Evolutionary conservation across 208 protist species (phyloP).

Genomic region (Giardia duodenalis): DNA sequence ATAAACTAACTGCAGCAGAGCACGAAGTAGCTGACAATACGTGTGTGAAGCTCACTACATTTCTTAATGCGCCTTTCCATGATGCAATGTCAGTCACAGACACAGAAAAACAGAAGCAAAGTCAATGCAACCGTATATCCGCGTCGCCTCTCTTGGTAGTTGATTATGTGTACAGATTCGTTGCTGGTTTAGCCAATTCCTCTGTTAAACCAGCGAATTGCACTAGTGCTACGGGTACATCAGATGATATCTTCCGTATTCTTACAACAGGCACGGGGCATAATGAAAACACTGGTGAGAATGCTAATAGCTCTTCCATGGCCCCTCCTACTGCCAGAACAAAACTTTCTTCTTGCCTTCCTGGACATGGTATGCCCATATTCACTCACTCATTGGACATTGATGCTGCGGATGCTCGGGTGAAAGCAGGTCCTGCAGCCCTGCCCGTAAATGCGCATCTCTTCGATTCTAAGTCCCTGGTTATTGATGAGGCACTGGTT

Average conservation of each 20-base stretch:
- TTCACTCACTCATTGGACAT: background rate
- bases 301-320: background rate
- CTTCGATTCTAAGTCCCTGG: background rate
- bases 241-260: background rate
- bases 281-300: background rate
- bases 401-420: background rate
- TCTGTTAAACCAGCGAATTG: background rate
- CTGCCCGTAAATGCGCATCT: background rate
- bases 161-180: background rate
- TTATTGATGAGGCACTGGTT: background rate
- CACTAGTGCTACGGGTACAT: background rate
- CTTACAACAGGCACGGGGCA: background rate
- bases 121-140: no score
- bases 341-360: background rate
- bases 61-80: background rate
- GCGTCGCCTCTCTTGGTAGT: no score
- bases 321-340: background rate
- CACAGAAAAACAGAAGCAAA: no score
- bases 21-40: background rate
- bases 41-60: background rate
- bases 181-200: background rate
- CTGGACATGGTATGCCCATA: background rate
- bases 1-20: background rate
- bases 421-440: background rate
- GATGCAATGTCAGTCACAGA: background rate